A percentile compares a stretch with the other conserved stretches of the same genome.
phyloP scores from a whole-genome alignment of 768 basidiomycete genomes.

The Panellus pusillus region DNA sequence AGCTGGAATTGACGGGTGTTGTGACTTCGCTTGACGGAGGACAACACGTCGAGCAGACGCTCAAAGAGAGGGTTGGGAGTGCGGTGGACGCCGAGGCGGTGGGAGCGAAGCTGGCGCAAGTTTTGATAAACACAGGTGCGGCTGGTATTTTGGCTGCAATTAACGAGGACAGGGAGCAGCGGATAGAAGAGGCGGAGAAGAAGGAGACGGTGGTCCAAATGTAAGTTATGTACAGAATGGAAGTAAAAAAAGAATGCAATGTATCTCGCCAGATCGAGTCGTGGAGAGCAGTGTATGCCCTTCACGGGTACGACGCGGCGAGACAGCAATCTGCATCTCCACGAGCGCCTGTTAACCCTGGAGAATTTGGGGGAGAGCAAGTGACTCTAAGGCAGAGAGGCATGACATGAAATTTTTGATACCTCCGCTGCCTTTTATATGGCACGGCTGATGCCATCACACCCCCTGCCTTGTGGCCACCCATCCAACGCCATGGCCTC shows the following conservation, averaged over 20 bases:
- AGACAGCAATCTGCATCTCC: conserved; percentile 55
- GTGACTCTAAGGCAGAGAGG: conserved; percentile 74
- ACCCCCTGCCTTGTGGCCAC: neutral
- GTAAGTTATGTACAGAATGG: conserved; percentile 3
- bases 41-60: conserved; percentile 66
- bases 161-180: conserved; percentile 57
- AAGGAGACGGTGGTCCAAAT: conserved; percentile 9
- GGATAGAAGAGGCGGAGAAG: conserved; percentile 36
- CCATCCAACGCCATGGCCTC: conserved; percentile 47
- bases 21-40: conserved; percentile 82
- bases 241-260: conserved; percentile 14
- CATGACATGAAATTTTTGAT: conserved; percentile 41
- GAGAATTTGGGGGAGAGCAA: conserved; percentile 43
- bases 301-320: conserved; percentile 19
- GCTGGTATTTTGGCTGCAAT: conserved; percentile 82
- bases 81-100: conserved; percentile 61
- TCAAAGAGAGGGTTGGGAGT: conserved; percentile 51
- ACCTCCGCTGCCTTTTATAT: conserved; percentile 2
- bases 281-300: conserved; percentile 10
- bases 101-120: conserved; percentile 65
- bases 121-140: conserved; percentile 70
- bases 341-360: conserved; percentile 67
- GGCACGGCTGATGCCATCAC: neutral
- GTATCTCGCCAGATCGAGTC: conserved; percentile 25
- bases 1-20: conserved; percentile 70